Evolutionary conservation across 305 asterid species (phyloP).

Genomic region (Fraxinus angustifolia): DNA sequence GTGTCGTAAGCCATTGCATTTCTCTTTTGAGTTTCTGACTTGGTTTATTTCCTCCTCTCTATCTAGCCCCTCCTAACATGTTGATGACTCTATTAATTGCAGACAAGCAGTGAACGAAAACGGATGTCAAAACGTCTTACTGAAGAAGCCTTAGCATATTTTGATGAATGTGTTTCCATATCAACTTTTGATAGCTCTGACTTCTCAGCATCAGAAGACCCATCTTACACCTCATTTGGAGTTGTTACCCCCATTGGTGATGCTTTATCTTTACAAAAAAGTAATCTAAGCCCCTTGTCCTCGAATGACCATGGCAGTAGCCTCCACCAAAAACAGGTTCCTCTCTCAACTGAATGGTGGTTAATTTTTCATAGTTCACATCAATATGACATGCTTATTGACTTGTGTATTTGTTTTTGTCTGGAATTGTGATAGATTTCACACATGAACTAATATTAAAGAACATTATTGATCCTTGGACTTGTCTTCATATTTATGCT

Average conservation of each 20-base stretch:
- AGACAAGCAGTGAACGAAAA: constrained; percentile 83
- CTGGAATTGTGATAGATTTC: neutral
- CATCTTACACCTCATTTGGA: constrained; percentile 40
- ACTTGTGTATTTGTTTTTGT: neutral
- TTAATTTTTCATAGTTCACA: constrained; percentile 8
- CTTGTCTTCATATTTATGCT: neutral
- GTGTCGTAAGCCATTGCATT: neutral
- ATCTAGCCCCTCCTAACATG: constrained; percentile 15
- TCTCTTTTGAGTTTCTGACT: neutral
- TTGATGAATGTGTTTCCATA: constrained; percentile 86
- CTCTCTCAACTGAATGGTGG: constrained; percentile 18
- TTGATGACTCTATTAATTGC: constrained; percentile 21
- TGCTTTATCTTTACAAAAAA: constrained; percentile 36
- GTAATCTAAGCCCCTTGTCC: constrained; percentile 28
- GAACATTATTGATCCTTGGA: neutral
- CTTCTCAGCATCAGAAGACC: constrained; percentile 92
- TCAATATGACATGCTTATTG: constrained; percentile 1
- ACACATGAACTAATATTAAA: neutral
- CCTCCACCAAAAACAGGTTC: constrained; percentile 48
- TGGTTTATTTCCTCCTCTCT: neutral
- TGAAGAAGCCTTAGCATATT: constrained; percentile 87
- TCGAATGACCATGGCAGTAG: constrained; percentile 29
- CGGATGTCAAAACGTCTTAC: constrained; percentile 67
- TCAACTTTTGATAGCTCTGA: constrained; percentile 96
- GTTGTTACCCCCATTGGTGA: constrained; percentile 19